These are phyloP conservation scores for Pseudogymnoascus sp. DNA, from an alignment of 2,329 filamentous ascomycete species.

Conservation along the genomic window DNA sequence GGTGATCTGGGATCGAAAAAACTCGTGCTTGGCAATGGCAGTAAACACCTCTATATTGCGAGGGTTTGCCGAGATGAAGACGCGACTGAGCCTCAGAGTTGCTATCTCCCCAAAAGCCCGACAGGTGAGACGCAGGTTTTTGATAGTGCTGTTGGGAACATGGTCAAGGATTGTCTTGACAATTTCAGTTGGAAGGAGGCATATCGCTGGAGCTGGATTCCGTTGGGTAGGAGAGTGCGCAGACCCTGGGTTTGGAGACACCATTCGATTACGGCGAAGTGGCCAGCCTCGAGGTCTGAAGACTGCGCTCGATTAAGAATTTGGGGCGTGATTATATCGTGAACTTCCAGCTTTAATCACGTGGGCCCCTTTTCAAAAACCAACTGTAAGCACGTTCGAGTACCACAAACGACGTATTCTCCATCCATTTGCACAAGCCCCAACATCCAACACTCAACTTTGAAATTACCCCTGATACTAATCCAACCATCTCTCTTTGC, in stretches of 20 bases:
- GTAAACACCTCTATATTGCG: slow-evolving; percentile 32
- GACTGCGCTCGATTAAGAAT: no score
- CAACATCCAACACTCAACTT: no score
- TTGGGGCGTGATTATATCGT: no score
- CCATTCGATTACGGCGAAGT: background rate
- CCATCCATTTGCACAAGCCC: no score
- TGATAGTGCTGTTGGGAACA: slow-evolving; percentile 24
- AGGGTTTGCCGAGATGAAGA: slow-evolving; percentile 35
- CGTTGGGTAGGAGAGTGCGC: background rate
- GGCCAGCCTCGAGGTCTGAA: no score
- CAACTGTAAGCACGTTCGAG: no score
- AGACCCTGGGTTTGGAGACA: background rate
- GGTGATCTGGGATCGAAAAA: slow-evolving; percentile 25
- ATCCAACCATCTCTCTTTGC: no score
- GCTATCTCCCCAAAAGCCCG: slow-evolving; percentile 13
- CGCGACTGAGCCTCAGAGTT: slow-evolving; percentile 27
- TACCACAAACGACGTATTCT: no score
- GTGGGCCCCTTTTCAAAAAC: no score
- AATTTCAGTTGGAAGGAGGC: slow-evolving; percentile 12
- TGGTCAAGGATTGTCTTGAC: slow-evolving; percentile 9
- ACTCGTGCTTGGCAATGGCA: slow-evolving; percentile 30
- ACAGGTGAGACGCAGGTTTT: slow-evolving; percentile 24
- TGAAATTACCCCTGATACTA: no score
- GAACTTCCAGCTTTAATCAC: no score
- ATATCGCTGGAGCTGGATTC: background rate